phyloP scores from a whole-genome alignment of 805 yeast species.

The Maudiozyma bulderi region DNA sequence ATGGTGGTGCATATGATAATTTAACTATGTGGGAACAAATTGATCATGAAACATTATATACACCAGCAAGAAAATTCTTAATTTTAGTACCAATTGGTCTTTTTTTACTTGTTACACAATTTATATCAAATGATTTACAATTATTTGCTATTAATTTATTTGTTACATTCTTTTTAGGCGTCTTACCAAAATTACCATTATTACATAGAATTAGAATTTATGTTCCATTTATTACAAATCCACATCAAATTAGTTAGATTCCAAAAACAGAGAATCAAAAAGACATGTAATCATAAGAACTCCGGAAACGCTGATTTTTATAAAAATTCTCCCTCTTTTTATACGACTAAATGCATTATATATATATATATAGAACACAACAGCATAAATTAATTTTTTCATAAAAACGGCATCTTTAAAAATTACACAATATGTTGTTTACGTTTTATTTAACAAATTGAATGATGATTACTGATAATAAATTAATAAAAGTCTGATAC shows the following conservation, averaged over 20 bases:
- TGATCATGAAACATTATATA: conserved; percentile 90
- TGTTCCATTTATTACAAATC: conserved; percentile 38
- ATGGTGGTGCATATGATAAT: conserved; percentile 91
- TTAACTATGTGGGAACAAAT: conserved; percentile 98
- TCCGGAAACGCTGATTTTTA: background rate
- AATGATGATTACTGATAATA: too few relatives aligned
- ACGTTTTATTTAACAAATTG: too few relatives aligned
- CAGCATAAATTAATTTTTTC: too few relatives aligned
- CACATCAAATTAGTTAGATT: conserved; percentile 26
- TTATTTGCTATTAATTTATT: conserved; percentile 66
- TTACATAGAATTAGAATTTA: conserved; percentile 68
- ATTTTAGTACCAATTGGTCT: conserved; percentile 84
- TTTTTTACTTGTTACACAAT: conserved; percentile 82
- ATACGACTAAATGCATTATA: too few relatives aligned
- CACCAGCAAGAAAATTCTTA: conserved; percentile 89
- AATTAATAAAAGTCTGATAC: too few relatives aligned
- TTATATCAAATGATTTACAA: conserved; percentile 72
- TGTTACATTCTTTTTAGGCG: conserved; percentile 69
- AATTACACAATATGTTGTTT: too few relatives aligned
- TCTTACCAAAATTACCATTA: conserved; percentile 82
- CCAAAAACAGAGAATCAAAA: background rate
- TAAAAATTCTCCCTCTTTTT: background rate
- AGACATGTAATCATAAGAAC: background rate
- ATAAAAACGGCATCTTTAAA: too few relatives aligned
- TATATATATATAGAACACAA: too few relatives aligned